Percentiles rank a stretch among this genome's conserved stretches.
phyloP scores from a whole-genome alignment of 2,329 filamentous ascomycete species.

The Pseudocercospora crystallina region DNA sequence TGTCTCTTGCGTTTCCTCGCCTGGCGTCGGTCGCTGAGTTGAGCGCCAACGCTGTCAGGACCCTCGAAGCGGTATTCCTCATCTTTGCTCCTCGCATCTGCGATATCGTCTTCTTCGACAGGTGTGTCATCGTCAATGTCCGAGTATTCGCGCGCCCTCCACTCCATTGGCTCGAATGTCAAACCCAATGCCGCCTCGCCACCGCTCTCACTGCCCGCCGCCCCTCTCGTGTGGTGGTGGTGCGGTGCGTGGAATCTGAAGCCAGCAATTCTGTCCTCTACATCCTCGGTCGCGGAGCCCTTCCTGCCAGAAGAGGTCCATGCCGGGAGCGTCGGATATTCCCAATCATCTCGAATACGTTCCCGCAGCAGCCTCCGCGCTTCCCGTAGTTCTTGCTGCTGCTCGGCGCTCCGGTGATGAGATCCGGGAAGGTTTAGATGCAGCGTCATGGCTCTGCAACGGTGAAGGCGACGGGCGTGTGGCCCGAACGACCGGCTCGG shows the following conservation, averaged over 20 bases:
- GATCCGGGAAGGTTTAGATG: conserved; percentile 28
- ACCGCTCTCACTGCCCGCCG: neutral
- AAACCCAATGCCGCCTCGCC: conserved; percentile 18
- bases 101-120: conserved; percentile 27
- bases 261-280: conserved; percentile 27
- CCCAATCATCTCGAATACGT: conserved; percentile 47
- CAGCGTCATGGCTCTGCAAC: conserved; percentile 27
- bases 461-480: too few relatives aligned
- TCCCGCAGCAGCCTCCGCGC: conserved; percentile 44
- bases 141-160: conserved; percentile 47
- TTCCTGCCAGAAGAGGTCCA: conserved; percentile 21
- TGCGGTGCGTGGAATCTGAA: conserved; percentile 30
- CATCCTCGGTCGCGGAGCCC: conserved; percentile 15
- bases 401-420: conserved; percentile 36
- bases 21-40: conserved; percentile 30
- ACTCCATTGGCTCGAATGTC: conserved; percentile 39
- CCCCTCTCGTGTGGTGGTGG: conserved; percentile 7
- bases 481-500: too few relatives aligned
- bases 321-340: conserved; percentile 39
- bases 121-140: conserved; percentile 30
- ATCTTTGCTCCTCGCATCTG: conserved; percentile 18
- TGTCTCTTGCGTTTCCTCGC: conserved; percentile 40
- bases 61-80: conserved; percentile 44
- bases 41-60: conserved; percentile 45
- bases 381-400: conserved; percentile 44